phyloP scores from a whole-genome alignment of 768 basidiomycete genomes.

The Agaricus subrufescens region DNA sequence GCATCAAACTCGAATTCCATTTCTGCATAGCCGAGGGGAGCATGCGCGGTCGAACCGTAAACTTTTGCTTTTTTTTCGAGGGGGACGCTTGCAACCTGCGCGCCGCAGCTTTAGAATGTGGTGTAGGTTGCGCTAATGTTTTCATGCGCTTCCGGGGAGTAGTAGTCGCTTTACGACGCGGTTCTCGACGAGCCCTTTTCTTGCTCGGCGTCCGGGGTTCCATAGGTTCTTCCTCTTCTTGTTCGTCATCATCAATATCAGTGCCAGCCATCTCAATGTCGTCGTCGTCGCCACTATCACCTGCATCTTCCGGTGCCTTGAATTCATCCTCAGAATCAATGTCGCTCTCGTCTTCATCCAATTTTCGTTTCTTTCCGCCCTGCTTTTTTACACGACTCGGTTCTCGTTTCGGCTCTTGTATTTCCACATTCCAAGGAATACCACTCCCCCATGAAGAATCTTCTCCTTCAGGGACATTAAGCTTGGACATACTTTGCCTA shows the following conservation, averaged over 20 bases:
- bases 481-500: constrained; percentile 27
- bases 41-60: constrained; percentile 17
- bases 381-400: constrained; percentile 2
- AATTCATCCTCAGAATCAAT: constrained; percentile 19
- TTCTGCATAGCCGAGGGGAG: constrained; percentile 27
- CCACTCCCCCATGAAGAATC: constrained; percentile 33
- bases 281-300: constrained; percentile 19
- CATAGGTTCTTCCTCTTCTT: constrained; percentile 31
- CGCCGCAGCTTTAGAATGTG: constrained; percentile 70
- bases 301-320: constrained; percentile 18
- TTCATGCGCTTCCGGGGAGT: constrained; percentile 19
- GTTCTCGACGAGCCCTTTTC: constrained; percentile 7
- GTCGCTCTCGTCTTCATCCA: constrained; percentile 23
- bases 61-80: constrained; percentile 21
- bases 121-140: constrained; percentile 59
- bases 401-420: constrained; percentile 8
- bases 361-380: constrained; percentile 9
- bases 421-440: constrained; percentile 41
- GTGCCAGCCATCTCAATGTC: constrained; percentile 19
- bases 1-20: constrained; percentile 35
- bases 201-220: constrained; percentile 21
- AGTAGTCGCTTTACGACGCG: constrained; percentile 20
- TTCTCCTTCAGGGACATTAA: constrained; percentile 21
- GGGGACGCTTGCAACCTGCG: constrained; percentile 34
- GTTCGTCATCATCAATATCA: constrained; percentile 20